phyloP scores from a whole-genome alignment of 2,329 filamentous ascomycete genomes.

The Knoxdaviesia capensis region DNA sequence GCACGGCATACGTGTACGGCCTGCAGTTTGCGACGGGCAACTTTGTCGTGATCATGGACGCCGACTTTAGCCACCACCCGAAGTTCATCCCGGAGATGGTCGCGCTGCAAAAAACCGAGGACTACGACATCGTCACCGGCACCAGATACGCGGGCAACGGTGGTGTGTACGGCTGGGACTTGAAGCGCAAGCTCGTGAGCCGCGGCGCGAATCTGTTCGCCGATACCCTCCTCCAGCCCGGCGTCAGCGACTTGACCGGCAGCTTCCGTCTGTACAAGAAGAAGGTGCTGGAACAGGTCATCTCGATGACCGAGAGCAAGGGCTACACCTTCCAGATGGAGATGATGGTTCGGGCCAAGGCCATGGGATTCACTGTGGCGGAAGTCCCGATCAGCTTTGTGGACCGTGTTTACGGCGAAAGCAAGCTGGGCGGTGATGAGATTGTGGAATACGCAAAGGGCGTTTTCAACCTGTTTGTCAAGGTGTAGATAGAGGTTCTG shows the following conservation, averaged over 20 bases:
- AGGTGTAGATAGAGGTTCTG: constrained; percentile 30
- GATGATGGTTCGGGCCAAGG: constrained; percentile 95
- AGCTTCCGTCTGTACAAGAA: constrained; percentile 93
- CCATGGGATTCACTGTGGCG: constrained; percentile 80
- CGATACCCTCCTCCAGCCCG: constrained; percentile 79
- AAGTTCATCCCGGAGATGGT: constrained; percentile 98
- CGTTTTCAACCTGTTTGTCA: constrained; percentile 57
- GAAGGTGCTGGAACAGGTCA: constrained; percentile 71
- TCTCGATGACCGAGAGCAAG: constrained; percentile 79
- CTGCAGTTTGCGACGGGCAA: constrained; percentile 79
- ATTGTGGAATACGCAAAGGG: constrained; percentile 93
- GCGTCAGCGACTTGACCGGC: constrained; percentile 88
- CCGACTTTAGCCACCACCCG: constrained; percentile 96
- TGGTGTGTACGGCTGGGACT: constrained; percentile 90
- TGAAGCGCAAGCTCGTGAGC: constrained; percentile 71
- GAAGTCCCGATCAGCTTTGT: constrained; percentile 96
- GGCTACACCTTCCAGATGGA: constrained; percentile 99
- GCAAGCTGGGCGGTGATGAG: constrained; percentile 84
- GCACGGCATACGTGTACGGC: constrained; percentile 89
- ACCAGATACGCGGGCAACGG: constrained; percentile 80
- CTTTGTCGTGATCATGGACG: constrained; percentile 99
- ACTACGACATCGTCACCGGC: constrained; percentile 93
- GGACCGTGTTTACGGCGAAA: constrained; percentile 85
- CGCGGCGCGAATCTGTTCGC: constrained; percentile 88
- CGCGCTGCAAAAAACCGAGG: constrained; percentile 48